These are phyloP conservation scores for Psidium friedrichsthalianum DNA, from an alignment of 345 rosid species.

Conservation along the genomic window DNA sequence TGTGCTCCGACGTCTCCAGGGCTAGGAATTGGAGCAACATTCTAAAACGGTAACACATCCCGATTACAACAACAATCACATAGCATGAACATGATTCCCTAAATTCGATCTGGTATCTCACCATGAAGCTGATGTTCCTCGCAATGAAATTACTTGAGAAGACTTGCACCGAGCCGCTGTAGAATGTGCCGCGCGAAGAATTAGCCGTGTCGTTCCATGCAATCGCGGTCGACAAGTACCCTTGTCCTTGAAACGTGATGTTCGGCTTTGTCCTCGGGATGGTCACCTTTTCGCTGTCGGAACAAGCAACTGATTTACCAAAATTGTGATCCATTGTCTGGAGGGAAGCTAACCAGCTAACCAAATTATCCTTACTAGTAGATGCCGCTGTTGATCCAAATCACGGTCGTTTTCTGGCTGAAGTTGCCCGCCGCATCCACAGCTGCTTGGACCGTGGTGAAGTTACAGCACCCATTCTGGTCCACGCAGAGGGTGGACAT, in stretches of 20 bases:
- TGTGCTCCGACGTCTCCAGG: constrained; percentile 81
- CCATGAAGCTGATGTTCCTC: constrained; percentile 89
- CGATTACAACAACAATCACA: not conserved
- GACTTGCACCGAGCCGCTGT: constrained; percentile 72
- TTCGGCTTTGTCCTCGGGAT: constrained; percentile 58
- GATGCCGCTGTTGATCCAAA: constrained; percentile 82
- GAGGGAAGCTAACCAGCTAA: not conserved
- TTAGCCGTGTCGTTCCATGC: constrained; percentile 84
- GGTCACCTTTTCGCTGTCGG: constrained; percentile 59
- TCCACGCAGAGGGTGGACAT: constrained; percentile 66
- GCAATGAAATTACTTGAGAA: constrained; percentile 69
- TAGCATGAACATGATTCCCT: not conserved
- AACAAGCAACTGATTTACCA: not conserved
- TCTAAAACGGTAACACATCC: constrained; percentile 11
- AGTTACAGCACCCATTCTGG: constrained; percentile 72
- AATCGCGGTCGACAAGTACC: constrained; percentile 64
- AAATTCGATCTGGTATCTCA: not conserved
- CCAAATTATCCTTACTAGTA: constrained; percentile 32
- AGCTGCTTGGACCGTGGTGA: constrained; percentile 76
- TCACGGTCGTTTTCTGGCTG: constrained; percentile 48
- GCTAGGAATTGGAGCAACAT: constrained; percentile 68
- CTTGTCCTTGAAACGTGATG: constrained; percentile 87
- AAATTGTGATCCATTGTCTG: not conserved
- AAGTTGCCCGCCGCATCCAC: constrained; percentile 46
- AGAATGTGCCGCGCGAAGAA: constrained; percentile 68